A percentile compares a stretch with the other conserved stretches of the same genome.
Conservation (phyloP, 2,329 filamentous ascomycete species). For the Thielaviopsis musarum region DNA sequence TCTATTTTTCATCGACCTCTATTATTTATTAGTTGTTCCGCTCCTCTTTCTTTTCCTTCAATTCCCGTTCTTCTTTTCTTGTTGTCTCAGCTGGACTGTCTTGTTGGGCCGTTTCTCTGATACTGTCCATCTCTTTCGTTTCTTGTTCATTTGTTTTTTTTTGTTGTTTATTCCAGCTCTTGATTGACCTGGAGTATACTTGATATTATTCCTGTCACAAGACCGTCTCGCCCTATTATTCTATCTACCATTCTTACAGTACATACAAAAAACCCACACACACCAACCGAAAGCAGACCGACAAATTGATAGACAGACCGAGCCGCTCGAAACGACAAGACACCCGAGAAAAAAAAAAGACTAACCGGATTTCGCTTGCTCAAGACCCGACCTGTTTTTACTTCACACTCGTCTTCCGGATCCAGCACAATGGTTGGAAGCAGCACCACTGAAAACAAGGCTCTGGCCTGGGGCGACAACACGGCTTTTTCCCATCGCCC, state of each 20-base stretch:
- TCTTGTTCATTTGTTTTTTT: not conserved
- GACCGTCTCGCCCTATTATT: too few species aligned
- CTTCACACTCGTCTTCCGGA: not conserved
- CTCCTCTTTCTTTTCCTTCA: not conserved
- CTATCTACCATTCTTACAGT: too few species aligned
- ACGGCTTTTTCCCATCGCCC: not conserved
- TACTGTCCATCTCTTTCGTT: not conserved
- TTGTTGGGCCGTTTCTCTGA: not conserved
- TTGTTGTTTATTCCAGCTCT: not conserved
- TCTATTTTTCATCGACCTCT: not conserved
- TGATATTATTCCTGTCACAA: not conserved
- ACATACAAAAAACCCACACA: too few species aligned
- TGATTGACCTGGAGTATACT: not conserved
- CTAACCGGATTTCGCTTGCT: not conserved
- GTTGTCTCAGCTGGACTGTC: not conserved
- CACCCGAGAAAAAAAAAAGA: not conserved
- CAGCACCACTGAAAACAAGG: not conserved
- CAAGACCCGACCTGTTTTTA: not conserved
- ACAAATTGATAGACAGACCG: too few species aligned
- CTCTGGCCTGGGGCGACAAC: not conserved
- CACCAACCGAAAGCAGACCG: too few species aligned
- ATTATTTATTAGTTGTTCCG: not conserved
- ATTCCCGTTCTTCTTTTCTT: not conserved
- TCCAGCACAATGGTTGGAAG: not conserved
- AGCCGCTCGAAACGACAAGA: not conserved